Evolutionary conservation across 192 early-diverging fungal genomes (phyloP).

Genomic region (Allomyces macrogynus): DNA sequence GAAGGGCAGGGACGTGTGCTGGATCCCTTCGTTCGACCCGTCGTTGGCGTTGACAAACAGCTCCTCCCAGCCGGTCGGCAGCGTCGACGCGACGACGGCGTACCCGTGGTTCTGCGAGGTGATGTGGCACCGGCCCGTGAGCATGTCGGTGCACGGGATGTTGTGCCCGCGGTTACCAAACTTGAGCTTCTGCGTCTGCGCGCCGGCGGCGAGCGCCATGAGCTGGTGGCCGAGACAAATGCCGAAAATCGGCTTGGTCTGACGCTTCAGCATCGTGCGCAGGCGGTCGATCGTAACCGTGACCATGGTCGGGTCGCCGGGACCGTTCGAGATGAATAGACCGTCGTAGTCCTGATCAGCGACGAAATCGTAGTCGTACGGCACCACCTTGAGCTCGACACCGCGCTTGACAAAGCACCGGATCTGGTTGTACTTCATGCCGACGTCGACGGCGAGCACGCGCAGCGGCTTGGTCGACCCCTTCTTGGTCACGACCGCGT

Average conservation of each 20-base stretch:
- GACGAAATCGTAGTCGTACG: conserved; percentile 90
- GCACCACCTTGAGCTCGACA: conserved; percentile 80
- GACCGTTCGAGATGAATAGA: conserved; percentile 77
- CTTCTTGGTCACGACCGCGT: conserved; percentile 14
- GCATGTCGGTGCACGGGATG: conserved; percentile 92
- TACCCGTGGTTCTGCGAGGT: conserved; percentile 98
- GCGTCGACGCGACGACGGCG: conserved; percentile 66
- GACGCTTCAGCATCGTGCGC: conserved; percentile 34
- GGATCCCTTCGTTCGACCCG: conserved; percentile 95
- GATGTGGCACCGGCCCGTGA: conserved; percentile 93
- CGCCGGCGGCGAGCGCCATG: conserved; percentile 79
- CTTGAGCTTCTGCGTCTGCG: conserved; percentile 85
- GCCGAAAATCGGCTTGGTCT: conserved; percentile 86
- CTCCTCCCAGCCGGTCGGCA: conserved; percentile 56
- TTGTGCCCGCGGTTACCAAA: conserved; percentile 99
- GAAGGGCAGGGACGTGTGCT: conserved; percentile 70
- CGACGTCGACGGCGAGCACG: conserved; percentile 85
- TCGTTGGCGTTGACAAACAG: conserved; percentile 98
- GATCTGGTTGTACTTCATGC: conserved; percentile 99
- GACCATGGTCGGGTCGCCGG: conserved; percentile 83
- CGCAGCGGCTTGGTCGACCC: conserved; percentile 49
- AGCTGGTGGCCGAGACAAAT: conserved; percentile 99
- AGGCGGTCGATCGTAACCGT: conserved; percentile 57
- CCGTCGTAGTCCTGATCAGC: conserved; percentile 63
- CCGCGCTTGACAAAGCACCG: conserved; percentile 92